These are phyloP conservation scores for Lagerstroemia speciosa DNA, from an alignment of 345 rosid species.

Conservation along the genomic window DNA sequence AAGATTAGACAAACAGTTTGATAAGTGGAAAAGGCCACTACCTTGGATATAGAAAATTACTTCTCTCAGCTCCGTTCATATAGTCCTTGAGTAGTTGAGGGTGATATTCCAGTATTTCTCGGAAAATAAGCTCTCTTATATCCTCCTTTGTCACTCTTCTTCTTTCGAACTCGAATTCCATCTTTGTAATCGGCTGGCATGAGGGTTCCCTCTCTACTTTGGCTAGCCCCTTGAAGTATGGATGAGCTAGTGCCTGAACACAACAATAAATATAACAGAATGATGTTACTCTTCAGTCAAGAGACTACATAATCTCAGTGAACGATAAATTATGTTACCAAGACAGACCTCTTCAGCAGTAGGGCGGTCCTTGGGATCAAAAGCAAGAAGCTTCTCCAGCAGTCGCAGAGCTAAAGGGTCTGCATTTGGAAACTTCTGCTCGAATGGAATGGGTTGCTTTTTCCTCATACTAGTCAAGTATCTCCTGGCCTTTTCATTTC, in stretches of 20 bases:
- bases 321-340: background rate
- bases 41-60: constrained; percentile 80
- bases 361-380: constrained; percentile 79
- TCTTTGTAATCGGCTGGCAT: constrained; percentile 67
- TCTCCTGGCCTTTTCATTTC: constrained; percentile 79
- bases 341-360: constrained; percentile 61
- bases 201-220: constrained; percentile 88
- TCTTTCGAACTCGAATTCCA: constrained; percentile 86
- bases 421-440: constrained; percentile 62
- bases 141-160: constrained; percentile 71
- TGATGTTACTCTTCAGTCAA: background rate
- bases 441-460: constrained; percentile 51
- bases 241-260: constrained; percentile 68
- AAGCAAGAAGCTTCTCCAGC: constrained; percentile 62
- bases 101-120: constrained; percentile 78
- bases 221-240: constrained; percentile 69
- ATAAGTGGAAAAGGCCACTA: constrained; percentile 10
- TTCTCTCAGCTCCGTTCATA: constrained; percentile 65
- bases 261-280: background rate
- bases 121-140: constrained; percentile 59
- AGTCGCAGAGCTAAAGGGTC: constrained; percentile 64
- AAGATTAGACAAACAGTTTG: background rate
- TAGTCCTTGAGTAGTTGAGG: constrained; percentile 70
- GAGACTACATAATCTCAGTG: background rate
- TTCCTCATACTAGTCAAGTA: constrained; percentile 76